Conservation (phyloP, 495 filamentous ascomycete species). For the Penicillium atrosanguineum region DNA sequence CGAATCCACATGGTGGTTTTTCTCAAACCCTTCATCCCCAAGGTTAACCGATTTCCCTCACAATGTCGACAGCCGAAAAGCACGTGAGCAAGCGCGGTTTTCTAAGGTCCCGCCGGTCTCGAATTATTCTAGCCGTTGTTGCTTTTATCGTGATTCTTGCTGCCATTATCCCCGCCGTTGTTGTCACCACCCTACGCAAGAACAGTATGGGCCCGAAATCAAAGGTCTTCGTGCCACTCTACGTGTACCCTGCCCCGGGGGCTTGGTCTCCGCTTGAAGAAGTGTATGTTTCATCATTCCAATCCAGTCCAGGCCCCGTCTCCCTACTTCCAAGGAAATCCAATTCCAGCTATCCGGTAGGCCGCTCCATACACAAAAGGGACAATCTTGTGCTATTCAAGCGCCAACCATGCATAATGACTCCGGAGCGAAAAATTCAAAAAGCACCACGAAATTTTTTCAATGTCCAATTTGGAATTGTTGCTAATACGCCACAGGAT, state of each 20-base stretch:
- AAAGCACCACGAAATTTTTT: slow-evolving; percentile 3
- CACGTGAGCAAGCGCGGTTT: slow-evolving; percentile 38
- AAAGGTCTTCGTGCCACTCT: slow-evolving; percentile 52
- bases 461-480: background rate
- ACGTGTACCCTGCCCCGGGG: slow-evolving; percentile 51
- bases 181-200: slow-evolving; percentile 33
- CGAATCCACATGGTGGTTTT: slow-evolving; percentile 24
- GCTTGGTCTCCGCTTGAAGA: slow-evolving; percentile 51
- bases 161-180: slow-evolving; percentile 34
- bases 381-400: slow-evolving; percentile 4
- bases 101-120: slow-evolving; percentile 30
- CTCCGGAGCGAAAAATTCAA: slow-evolving; percentile 3
- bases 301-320: slow-evolving; percentile 10
- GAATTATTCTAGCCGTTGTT: slow-evolving; percentile 23
- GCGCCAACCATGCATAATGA: slow-evolving; percentile 9
- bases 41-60: slow-evolving; percentile 2
- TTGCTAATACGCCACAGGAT: slow-evolving; percentile 39
- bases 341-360: slow-evolving; percentile 25
- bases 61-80: slow-evolving; percentile 23
- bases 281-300: slow-evolving; percentile 37
- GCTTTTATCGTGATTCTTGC: slow-evolving; percentile 33
- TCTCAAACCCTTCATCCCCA: slow-evolving; percentile 14
- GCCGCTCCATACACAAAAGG: slow-evolving; percentile 15
- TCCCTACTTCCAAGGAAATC: slow-evolving; percentile 9
- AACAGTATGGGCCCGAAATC: slow-evolving; percentile 44